A percentile compares a stretch with the other conserved stretches of the same genome.
phyloP scores from a whole-genome alignment of 2,329 filamentous ascomycete species.

The Botrytis galanthina region DNA sequence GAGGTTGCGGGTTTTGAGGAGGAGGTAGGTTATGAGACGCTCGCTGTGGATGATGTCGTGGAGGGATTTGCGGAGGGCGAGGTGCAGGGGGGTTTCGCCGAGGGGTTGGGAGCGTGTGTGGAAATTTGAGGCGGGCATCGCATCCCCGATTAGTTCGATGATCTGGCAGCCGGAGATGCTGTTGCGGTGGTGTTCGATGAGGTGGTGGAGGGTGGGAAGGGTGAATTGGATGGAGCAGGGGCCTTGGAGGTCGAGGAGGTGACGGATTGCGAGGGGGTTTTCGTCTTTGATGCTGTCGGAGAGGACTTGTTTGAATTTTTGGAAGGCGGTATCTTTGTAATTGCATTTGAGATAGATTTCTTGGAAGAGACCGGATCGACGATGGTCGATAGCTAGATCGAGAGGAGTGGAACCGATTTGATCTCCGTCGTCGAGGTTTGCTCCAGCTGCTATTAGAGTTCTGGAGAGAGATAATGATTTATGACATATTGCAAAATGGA shows the following conservation, averaged over 20 bases:
- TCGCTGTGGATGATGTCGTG: neutral
- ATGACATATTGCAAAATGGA: slow-evolving; percentile 2
- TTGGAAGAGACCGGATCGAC: neutral
- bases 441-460: neutral
- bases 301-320: neutral
- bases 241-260: neutral
- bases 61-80: neutral
- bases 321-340: neutral
- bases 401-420: neutral
- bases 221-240: neutral
- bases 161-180: neutral
- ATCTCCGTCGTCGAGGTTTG: neutral
- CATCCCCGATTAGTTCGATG: neutral
- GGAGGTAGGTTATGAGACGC: neutral
- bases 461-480: neutral
- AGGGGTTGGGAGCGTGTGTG: neutral
- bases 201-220: slow-evolving; percentile 9
- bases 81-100: slow-evolving; percentile 9
- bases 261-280: neutral
- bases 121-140: neutral
- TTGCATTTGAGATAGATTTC: neutral
- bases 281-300: neutral
- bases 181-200: slow-evolving; percentile 3
- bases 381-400: neutral
- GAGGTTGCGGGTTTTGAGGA: neutral